phyloP scores from a whole-genome alignment of 208 protist species.

The Leishmania braziliensis region DNA sequence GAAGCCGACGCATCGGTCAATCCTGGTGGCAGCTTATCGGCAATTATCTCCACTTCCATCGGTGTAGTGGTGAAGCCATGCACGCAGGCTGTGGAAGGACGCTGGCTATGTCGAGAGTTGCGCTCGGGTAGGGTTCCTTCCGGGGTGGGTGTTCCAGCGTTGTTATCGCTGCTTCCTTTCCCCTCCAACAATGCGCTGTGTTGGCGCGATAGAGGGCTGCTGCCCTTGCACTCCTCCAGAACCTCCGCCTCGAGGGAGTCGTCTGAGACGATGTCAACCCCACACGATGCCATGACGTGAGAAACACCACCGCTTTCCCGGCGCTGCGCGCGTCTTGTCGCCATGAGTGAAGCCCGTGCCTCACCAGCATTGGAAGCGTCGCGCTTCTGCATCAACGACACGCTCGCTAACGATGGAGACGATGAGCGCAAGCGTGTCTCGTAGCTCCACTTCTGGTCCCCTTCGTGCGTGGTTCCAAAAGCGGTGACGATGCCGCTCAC shows the following conservation, averaged over 20 bases:
- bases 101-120: slow-evolving; percentile 1
- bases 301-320: neutral
- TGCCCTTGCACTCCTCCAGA: slow-evolving; percentile 11
- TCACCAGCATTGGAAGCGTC: neutral
- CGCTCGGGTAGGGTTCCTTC: neutral
- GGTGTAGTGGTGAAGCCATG: neutral
- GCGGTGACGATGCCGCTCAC: slow-evolving; percentile 24
- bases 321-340: slow-evolving; percentile 2
- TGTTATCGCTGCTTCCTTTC: neutral
- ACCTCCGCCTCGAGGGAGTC: slow-evolving; percentile 37
- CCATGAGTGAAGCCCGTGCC: neutral
- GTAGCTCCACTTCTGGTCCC: slow-evolving; percentile 1
- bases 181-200: neutral
- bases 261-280: slow-evolving; percentile 20
- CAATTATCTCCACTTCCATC: neutral
- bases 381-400: neutral
- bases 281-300: neutral
- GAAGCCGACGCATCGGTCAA: neutral
- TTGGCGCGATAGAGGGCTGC: neutral
- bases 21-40: neutral
- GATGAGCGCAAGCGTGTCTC: neutral
- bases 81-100: slow-evolving; percentile 25
- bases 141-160: neutral
- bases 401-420: neutral
- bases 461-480: slow-evolving; percentile 10